Evolutionary conservation across 345 rosid species (phyloP).

Genomic region (Eucalyptus shirleyi): DNA sequence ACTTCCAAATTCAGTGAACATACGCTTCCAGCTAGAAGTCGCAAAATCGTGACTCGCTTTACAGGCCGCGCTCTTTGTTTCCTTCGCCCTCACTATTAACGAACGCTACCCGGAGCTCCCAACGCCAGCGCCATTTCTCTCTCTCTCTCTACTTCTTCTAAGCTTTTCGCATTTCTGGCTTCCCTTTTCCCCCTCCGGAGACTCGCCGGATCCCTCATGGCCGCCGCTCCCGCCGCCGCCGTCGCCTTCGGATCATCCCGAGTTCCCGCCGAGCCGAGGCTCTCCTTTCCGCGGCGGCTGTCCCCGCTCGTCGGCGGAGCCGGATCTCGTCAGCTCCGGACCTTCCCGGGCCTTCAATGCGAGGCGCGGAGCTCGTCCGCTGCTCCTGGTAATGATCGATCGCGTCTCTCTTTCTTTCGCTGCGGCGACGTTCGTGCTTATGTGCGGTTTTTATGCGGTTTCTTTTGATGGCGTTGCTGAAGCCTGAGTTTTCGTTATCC

Average conservation of each 20-base stretch:
- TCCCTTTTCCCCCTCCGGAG: conserved; percentile 6
- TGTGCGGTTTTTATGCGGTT: not conserved
- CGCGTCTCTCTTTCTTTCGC: not conserved
- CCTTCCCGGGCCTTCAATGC: conserved; percentile 22
- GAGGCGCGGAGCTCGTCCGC: conserved; percentile 27
- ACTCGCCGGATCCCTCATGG: conserved; percentile 24
- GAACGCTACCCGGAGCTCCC: not conserved
- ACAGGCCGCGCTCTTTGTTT: not conserved
- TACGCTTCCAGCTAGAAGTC: not conserved
- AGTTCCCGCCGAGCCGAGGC: conserved; percentile 17
- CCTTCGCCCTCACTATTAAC: not conserved
- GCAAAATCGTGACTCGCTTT: not conserved
- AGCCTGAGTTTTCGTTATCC: not conserved
- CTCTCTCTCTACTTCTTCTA: not conserved
- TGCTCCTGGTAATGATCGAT: conserved; percentile 32
- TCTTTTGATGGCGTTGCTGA: not conserved
- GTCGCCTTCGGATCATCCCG: conserved; percentile 34
- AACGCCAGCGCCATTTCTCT: not conserved
- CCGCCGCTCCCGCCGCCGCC: conserved; percentile 39
- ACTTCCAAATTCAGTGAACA: not conserved
- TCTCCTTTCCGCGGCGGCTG: conserved; percentile 28
- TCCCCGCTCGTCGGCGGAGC: conserved; percentile 16
- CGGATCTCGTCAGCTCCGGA: conserved; percentile 14
- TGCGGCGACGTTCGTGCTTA: not conserved
- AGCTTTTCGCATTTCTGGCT: conserved; percentile 22